Evolutionary conservation across 2,329 filamentous ascomycete genomes (phyloP).

Genomic region (Fusarium verticillioides): DNA sequence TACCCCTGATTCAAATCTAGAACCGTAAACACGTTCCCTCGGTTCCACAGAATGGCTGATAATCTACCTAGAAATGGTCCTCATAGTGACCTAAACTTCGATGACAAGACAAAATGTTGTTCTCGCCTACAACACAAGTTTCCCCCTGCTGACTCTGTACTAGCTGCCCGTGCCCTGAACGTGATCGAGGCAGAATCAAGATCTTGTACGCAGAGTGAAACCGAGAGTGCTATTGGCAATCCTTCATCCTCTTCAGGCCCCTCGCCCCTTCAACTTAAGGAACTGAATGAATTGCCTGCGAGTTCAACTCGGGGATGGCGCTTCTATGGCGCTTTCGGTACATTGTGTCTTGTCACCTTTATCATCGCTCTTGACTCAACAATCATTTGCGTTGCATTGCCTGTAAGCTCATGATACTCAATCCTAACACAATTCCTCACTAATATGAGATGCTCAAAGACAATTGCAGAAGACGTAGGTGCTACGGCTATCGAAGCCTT

Average conservation of each 20-base stretch:
- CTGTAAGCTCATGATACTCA: constrained; percentile 14
- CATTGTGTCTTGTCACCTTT: constrained; percentile 38
- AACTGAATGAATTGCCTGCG: background rate
- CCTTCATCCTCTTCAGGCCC: background rate
- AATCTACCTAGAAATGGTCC: background rate
- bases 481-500: constrained; percentile 40
- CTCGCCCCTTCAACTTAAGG: background rate
- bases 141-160: background rate
- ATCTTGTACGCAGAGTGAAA: background rate
- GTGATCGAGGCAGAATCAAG: background rate
- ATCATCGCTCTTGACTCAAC: constrained; percentile 43
- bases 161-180: background rate
- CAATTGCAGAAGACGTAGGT: constrained; percentile 39
- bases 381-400: constrained; percentile 39
- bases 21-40: background rate
- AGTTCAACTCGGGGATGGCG: constrained; percentile 27
- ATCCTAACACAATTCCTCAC: background rate
- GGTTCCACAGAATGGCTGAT: background rate
- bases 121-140: background rate
- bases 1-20: background rate
- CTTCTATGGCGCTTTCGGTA: constrained; percentile 40
- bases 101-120: background rate
- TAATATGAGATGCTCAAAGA: constrained; percentile 14
- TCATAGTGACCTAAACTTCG: background rate
- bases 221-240: background rate